Evolutionary conservation across 345 rosid species (phyloP), one percentile per base, ranked within the genome.

Genomic region (Noccaea bulbosa): DNA sequence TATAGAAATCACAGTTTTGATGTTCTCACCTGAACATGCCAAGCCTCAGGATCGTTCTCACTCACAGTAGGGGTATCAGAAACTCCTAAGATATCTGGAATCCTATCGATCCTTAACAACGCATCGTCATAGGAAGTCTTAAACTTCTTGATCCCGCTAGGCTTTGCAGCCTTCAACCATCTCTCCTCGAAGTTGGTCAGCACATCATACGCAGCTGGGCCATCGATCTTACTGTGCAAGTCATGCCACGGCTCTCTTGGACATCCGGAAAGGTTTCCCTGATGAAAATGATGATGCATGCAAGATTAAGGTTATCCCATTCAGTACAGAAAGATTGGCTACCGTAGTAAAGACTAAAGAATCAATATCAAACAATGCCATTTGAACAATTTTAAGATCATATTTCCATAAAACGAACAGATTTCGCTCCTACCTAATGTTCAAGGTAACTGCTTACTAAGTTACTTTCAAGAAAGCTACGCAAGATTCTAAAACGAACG

Each of bases 181-280:
- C 96, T 86, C 79, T 92, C 92, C 82, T 89, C 96, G 62, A 92
- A 92, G 66, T 92, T 92, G 39, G 80, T 55, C 61, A 92, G 87
- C 34, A 89, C 66, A 70, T 92, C 98, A 65, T 92, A 89, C 15
- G 92, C 96, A 68, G 98, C 98, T 8, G 92, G 94, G 44, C 98
- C 98, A 72, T 92, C 98, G 17, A 92, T 82, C 75, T 75, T 80
- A 57, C 87, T 79, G 55, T 92, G 98, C 75, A 92, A 70, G 68
- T 92, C 98, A 77, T 92, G 98, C 98, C 98, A 89, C 50, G 98
- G 96, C 70, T 92, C 78, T 83, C 98, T 92, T 67, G 92, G 96
- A 77, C 89, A 77, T 53, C 97, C 95, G 44, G 78, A 70, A 56
- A 82, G 67, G 74, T 62, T 82, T 60, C 94, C 96, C 99, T 94